phyloP scores from a whole-genome alignment of 352 stramenopile genomes.

The Phytopythium litorale region DNA sequence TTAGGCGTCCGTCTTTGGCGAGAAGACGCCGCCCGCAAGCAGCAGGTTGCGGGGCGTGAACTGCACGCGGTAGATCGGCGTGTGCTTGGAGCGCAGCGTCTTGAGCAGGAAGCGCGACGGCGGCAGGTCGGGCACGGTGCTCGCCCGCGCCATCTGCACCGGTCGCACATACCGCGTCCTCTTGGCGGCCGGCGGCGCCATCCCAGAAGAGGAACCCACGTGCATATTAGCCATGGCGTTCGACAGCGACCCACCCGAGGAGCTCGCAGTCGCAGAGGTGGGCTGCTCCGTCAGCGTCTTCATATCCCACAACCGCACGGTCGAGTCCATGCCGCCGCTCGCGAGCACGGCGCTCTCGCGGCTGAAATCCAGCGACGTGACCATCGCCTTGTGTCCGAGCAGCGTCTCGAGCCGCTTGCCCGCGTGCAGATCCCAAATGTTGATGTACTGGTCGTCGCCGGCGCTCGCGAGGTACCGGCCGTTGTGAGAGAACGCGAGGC shows the following conservation, averaged over 20 bases:
- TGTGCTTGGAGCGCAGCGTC: constrained; percentile 83
- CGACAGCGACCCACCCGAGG: constrained; percentile 17
- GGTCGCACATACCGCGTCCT: constrained; percentile 38
- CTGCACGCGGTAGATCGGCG: constrained; percentile 75
- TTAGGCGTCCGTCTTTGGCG: constrained; percentile 53
- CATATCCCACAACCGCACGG: constrained; percentile 85
- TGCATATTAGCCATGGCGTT: constrained; percentile 29
- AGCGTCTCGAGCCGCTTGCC: constrained; percentile 84
- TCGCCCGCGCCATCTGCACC: constrained; percentile 53
- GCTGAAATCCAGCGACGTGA: constrained; percentile 77
- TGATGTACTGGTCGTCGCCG: constrained; percentile 88
- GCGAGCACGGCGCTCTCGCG: constrained; percentile 74
- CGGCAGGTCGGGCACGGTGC: constrained; percentile 46
- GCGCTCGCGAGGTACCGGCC: constrained; percentile 86
- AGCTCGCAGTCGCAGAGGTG: constrained; percentile 14
- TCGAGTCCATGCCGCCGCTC: constrained; percentile 73
- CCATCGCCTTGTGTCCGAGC: constrained; percentile 66
- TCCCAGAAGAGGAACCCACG: constrained; percentile 13
- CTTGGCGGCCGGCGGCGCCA: constrained; percentile 6
- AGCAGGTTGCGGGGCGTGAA: constrained; percentile 83
- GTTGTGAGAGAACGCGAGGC: constrained; percentile 88
- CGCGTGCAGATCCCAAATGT: constrained; percentile 93
- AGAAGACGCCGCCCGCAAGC: constrained; percentile 67
- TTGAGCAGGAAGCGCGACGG: constrained; percentile 77
- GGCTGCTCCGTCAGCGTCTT: constrained; percentile 62